These are phyloP conservation scores for Porphyra umbilicalis DNA, from an alignment of 31 red algal genomes.

Conservation along the genomic window DNA sequence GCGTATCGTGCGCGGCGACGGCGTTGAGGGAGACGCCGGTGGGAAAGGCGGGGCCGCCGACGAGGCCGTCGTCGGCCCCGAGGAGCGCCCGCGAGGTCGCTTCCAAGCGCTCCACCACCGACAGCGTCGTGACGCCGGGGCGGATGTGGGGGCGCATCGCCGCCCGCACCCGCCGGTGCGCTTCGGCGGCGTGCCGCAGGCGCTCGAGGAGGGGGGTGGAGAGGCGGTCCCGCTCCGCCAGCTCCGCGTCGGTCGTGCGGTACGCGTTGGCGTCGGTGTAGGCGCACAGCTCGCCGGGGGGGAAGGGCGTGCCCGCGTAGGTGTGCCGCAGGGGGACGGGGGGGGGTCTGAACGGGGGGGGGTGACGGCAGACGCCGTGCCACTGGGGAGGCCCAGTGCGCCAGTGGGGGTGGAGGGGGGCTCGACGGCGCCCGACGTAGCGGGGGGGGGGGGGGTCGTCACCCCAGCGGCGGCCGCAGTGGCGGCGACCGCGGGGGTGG, in stretches of 20 bases:
- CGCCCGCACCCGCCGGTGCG: conserved; percentile 22
- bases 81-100: conserved; percentile 6
- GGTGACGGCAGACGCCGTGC: too few species aligned
- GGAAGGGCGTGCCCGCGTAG: conserved; percentile 5
- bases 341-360: too few species aligned
- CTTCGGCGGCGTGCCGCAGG: conserved; percentile 19
- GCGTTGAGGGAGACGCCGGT: conserved; percentile 26
- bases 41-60: conserved; percentile 7
- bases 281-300: conserved; percentile 13
- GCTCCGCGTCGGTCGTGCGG: conserved; percentile 15
- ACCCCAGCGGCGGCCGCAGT: too few species aligned
- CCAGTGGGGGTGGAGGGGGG: too few species aligned
- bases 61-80: not conserved
- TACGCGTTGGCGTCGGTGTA: conserved; percentile 18
- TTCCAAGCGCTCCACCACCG: conserved; percentile 19
- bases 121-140: conserved; percentile 10
- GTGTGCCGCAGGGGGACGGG: not conserved
- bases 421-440: too few species aligned
- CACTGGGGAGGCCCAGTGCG: too few species aligned
- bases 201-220: not conserved
- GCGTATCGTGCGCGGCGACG: conserved; percentile 34
- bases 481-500: too few species aligned
- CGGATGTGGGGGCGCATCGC: conserved; percentile 20
- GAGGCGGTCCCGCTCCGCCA: conserved; percentile 15
- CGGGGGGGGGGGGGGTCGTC: too few species aligned